Evolutionary conservation across 2,329 filamentous ascomycete species (phyloP).

Genomic region (Trichophyton verrucosum): DNA sequence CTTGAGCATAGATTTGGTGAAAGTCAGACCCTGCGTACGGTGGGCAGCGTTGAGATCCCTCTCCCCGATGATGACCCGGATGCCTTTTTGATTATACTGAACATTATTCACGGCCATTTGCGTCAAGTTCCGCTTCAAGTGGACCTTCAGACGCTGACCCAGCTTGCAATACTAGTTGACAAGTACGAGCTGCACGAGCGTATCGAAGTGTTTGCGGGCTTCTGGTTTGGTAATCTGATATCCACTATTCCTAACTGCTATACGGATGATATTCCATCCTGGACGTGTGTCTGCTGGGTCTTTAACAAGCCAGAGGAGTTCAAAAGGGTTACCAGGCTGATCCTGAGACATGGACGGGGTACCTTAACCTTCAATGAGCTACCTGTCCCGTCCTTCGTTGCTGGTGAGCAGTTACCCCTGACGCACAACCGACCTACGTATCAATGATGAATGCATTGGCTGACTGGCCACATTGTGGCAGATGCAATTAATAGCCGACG

Average conservation of each 20-base stretch:
- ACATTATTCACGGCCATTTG: slow-evolving; percentile 23
- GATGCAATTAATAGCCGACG: slow-evolving; percentile 12
- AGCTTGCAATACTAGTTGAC: slow-evolving; percentile 14
- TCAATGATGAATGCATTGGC: no score
- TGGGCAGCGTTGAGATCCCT: slow-evolving; percentile 11
- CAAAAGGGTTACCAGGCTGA: slow-evolving; percentile 11
- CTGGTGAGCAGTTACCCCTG: slow-evolving; percentile 6
- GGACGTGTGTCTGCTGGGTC: slow-evolving; percentile 14
- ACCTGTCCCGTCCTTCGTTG: slow-evolving; percentile 12
- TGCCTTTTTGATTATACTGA: slow-evolving; percentile 20
- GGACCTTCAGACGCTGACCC: slow-evolving; percentile 11
- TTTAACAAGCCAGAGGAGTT: slow-evolving; percentile 13
- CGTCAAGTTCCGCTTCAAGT: slow-evolving; percentile 15
- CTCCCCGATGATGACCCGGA: slow-evolving; percentile 23
- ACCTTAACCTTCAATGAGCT: slow-evolving; percentile 9
- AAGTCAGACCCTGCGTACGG: slow-evolving; percentile 8
- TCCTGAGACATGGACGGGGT: slow-evolving; percentile 11
- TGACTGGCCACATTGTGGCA: neutral
- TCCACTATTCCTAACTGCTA: slow-evolving; percentile 10
- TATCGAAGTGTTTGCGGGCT: slow-evolving; percentile 12
- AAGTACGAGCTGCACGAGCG: slow-evolving; percentile 14
- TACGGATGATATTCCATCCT: slow-evolving; percentile 12
- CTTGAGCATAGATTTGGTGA: slow-evolving; percentile 13
- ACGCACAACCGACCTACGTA: neutral
- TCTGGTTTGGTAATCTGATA: slow-evolving; percentile 13